phyloP scores from a whole-genome alignment of 1,284 basidiomycete genomes.

The Fistulinella staudtii region DNA sequence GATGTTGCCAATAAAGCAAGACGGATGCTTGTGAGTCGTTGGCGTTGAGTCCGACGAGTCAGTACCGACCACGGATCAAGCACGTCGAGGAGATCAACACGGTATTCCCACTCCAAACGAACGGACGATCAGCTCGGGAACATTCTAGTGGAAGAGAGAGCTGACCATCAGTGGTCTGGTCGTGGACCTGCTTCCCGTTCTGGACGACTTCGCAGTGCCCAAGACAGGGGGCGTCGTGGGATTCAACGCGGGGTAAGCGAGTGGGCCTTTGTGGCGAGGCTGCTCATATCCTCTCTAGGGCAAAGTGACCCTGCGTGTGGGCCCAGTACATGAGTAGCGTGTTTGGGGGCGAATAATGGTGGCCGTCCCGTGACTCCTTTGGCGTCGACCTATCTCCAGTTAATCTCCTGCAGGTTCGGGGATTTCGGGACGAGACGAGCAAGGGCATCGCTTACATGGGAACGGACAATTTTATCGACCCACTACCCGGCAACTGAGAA shows the following conservation, averaged over 20 bases:
- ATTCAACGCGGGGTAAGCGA: constrained; percentile 7
- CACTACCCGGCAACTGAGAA: too few species aligned
- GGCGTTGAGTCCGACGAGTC: background rate
- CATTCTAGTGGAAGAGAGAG: too few species aligned
- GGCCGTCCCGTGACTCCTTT: background rate
- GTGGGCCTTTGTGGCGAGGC: background rate
- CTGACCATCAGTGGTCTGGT: too few species aligned
- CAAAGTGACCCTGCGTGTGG: too few species aligned
- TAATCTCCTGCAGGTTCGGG: constrained; percentile 12
- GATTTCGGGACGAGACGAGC: background rate
- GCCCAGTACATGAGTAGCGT: too few species aligned
- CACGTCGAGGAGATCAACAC: background rate
- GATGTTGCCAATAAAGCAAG: background rate
- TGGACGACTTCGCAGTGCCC: constrained; percentile 11
- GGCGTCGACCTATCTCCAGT: constrained; percentile 10
- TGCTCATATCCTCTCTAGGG: too few species aligned
- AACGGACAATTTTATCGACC: too few species aligned
- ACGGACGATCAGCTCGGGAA: constrained; percentile 4
- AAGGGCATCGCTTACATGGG: too few species aligned
- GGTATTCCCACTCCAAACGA: too few species aligned
- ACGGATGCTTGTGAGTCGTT: background rate
- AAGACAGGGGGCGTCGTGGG: constrained; percentile 3
- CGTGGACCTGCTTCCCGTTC: constrained; percentile 12
- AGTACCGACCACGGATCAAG: background rate
- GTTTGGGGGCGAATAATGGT: background rate